Evolutionary conservation across 2,329 filamentous ascomycete species (phyloP).

Genomic region (Penicillium fuscoglaucum): DNA sequence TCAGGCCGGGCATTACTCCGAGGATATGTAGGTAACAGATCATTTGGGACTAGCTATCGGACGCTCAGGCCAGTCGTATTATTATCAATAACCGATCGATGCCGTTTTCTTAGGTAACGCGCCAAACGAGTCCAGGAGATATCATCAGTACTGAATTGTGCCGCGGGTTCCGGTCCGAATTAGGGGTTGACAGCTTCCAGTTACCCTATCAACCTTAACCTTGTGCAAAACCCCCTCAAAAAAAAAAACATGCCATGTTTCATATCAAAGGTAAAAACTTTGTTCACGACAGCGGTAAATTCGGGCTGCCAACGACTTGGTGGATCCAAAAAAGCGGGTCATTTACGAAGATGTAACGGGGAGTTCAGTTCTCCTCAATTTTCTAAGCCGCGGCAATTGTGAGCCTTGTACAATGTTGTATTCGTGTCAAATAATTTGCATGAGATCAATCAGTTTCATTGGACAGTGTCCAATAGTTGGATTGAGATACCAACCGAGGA

Average conservation of each 20-base stretch:
- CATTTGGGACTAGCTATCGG: not conserved
- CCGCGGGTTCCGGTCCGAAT: not conserved
- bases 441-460: not conserved
- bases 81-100: not conserved
- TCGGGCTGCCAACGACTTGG: not conserved
- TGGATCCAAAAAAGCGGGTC: conserved; percentile 6
- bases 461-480: not conserved
- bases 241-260: not conserved
- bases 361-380: not conserved
- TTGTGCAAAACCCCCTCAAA: not conserved
- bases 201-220: not conserved
- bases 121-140: not conserved
- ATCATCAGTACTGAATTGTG: not conserved
- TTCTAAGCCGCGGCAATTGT: not conserved
- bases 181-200: not conserved
- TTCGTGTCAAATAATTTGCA: not conserved
- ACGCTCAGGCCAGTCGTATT: not conserved
- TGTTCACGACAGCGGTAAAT: conserved; percentile 1
- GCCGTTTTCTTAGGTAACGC: not conserved
- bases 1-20: conserved; percentile 2
- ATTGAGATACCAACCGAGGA: not conserved
- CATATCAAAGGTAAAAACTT: not conserved
- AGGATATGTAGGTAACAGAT: not conserved
- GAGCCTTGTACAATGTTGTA: not conserved
- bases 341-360: not conserved